Base-by-base conservation (phyloP, 257 asterid species). In the Gentiana dahurica region DNA sequence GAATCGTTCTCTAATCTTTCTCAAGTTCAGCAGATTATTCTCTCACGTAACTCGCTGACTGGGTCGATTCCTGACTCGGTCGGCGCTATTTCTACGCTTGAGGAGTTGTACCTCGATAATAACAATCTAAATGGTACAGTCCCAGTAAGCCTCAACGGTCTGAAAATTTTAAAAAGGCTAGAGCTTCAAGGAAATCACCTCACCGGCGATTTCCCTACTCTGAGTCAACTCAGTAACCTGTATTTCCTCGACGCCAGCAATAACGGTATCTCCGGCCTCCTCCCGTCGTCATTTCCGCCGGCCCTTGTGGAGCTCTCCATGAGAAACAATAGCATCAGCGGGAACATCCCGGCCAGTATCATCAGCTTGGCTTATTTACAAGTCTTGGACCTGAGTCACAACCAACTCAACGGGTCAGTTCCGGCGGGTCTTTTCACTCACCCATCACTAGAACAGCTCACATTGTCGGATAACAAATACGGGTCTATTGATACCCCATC, bases 351-450 rank as follows among this genome's bases (percentile, higher is more conserved):
- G 52, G 64, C 62, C 7, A 58, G 46, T 41, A 32, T 77, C n/a
- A 58, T 52, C 34, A 55, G 53, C 38, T 44, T 71, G 12, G 55
- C 58, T 24, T 75, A 32, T 8, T 55, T 89, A 4, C 90, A 89
- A 58, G 94, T 83, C 6, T 1, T 89, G 46, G 95, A 89, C 70
- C 73, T 89, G 74, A 86, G 95, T 75, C 80, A 84, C 75, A 86
- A 89, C 68, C 50, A 32, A 61, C 85, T 89, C 78, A 60, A 52
- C 36, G 95, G 89, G 68, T 62, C 77, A 3, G 77, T 84, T 2
- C 85, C 94, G 3, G 78, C 87, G 79, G 64, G 71, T 58, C 69
- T 89, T 33, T 89, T 86, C 81, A 52, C 75, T 5, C 97, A 86
- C 77, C 86, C 88, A 2, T 68, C 85, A 0, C 48, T 89, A 12